Evolutionary conservation across 441 rosid species (phyloP).

Genomic region (Mallotus japonicus): DNA sequence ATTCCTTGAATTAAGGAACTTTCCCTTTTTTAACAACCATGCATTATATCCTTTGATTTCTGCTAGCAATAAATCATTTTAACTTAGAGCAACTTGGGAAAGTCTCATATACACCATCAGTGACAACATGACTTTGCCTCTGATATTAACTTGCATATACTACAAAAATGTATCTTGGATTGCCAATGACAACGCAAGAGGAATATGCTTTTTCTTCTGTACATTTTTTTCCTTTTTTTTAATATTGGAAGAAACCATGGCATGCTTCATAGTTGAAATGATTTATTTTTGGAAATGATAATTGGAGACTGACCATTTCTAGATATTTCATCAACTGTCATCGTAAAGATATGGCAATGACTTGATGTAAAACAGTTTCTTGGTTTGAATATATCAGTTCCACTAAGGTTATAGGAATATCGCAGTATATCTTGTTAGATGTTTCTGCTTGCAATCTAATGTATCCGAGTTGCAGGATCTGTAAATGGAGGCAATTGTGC

Average conservation of each 20-base stretch:
- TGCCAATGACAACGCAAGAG: neutral
- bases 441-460: conserved; percentile 10
- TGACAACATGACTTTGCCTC: neutral
- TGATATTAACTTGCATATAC: neutral
- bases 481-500: conserved; percentile 87
- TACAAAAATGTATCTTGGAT: neutral
- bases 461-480: conserved; percentile 51
- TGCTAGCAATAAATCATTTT: neutral
- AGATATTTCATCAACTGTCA: neutral
- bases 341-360: neutral
- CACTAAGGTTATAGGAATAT: neutral
- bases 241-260: neutral
- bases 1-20: neutral
- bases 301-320: neutral
- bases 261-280: neutral
- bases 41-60: neutral
- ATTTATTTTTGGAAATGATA: neutral
- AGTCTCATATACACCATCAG: neutral
- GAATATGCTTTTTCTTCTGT: neutral
- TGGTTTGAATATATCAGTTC: neutral
- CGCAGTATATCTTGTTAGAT: neutral
- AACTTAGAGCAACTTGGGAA: neutral
- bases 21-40: neutral
- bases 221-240: neutral
- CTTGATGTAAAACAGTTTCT: neutral